Evolutionary conservation across 371 early-diverging fungal genomes (phyloP).

Genomic region (Syncephalis fuscata): DNA sequence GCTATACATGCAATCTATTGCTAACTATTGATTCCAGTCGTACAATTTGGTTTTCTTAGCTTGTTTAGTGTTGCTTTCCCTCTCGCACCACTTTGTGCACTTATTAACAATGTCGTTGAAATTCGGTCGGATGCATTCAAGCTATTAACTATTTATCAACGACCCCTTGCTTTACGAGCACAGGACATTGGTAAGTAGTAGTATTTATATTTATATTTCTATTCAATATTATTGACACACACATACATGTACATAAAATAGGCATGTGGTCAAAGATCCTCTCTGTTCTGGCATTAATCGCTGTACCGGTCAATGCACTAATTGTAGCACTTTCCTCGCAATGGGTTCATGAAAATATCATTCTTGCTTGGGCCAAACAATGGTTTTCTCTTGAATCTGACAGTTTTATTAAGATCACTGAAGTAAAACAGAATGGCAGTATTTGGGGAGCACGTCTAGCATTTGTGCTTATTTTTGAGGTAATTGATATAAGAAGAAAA

Average conservation of each 20-base stretch:
- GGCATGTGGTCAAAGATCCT: slow-evolving; percentile 28
- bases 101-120: slow-evolving; percentile 78
- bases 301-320: slow-evolving; percentile 29
- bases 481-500: no score
- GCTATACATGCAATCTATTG: background rate
- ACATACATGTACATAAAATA: no score
- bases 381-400: no score
- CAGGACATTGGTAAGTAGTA: slow-evolving; percentile 17
- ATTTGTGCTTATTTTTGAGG: slow-evolving; percentile 30
- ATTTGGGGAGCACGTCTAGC: slow-evolving; percentile 15
- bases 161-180: slow-evolving; percentile 22
- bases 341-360: slow-evolving; percentile 9
- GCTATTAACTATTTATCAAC: slow-evolving; percentile 16
- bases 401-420: slow-evolving; percentile 4
- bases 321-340: slow-evolving; percentile 30
- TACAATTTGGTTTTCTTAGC: slow-evolving; percentile 43
- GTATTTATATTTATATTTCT: no score
- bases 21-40: background rate
- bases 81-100: slow-evolving; percentile 53
- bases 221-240: no score
- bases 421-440: slow-evolving; percentile 2
- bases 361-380: no score
- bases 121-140: slow-evolving; percentile 78
- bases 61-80: slow-evolving; percentile 77
- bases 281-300: slow-evolving; percentile 14